Conservation (phyloP, 345 rosid genomes). For the Geranium rotundifolium region DNA sequence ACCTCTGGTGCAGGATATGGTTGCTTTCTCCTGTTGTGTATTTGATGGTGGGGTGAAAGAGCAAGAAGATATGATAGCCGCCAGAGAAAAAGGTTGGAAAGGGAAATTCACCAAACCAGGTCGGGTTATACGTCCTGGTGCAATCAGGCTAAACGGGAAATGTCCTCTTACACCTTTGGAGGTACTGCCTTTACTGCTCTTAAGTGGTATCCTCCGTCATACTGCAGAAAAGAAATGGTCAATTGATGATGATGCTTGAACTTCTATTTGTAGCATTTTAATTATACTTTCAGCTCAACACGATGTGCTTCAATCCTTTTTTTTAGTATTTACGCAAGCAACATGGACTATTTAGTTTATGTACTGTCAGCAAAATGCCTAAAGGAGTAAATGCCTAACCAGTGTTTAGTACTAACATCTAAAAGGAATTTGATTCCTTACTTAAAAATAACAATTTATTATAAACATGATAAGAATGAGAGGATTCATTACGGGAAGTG, state of each 20-base stretch:
- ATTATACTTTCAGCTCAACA: not conserved
- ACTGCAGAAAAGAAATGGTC: not conserved
- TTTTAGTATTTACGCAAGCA: too few relatives aligned
- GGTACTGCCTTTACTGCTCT: conserved; percentile 29
- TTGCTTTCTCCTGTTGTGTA: conserved; percentile 97
- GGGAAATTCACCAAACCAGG: conserved; percentile 98
- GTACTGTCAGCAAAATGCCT: too few relatives aligned
- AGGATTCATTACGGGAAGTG: not conserved
- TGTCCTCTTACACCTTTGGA: conserved; percentile 97
- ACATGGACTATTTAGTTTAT: too few relatives aligned
- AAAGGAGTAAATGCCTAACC: not conserved
- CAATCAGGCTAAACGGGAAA: conserved; percentile 88
- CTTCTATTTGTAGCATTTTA: not conserved
- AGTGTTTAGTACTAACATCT: not conserved
- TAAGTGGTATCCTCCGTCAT: not conserved
- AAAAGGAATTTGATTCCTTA: not conserved
- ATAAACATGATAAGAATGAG: too few relatives aligned
- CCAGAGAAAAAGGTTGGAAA: conserved; percentile 97
- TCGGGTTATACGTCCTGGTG: conserved; percentile 94
- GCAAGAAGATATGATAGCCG: conserved; percentile 74
- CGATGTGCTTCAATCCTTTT: too few relatives aligned
- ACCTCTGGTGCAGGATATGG: conserved; percentile 71
- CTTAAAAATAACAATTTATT: too few relatives aligned
- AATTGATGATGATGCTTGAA: not conserved
- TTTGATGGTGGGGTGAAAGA: conserved; percentile 95